Conservation (phyloP, 495 filamentous ascomycete species). For the Terfezia claveryi region DNA sequence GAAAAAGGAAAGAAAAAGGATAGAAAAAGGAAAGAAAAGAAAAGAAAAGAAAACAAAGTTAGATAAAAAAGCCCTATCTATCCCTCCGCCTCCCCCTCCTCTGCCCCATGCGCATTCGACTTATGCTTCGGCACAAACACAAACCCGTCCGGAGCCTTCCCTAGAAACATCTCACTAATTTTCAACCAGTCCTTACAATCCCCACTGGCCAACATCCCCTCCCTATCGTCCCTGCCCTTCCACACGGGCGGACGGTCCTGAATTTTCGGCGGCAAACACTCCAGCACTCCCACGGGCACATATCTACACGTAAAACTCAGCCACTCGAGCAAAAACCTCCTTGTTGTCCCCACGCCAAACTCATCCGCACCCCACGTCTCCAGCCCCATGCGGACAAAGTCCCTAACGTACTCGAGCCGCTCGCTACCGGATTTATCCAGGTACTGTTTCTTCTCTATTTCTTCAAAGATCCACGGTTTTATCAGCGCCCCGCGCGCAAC, state of each 20-base stretch:
- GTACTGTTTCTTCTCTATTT: conserved; percentile 78
- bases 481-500: conserved; percentile 74
- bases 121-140: conserved; percentile 97
- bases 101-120: conserved; percentile 40
- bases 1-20: no score
- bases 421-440: conserved; percentile 82
- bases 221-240: conserved; percentile 65
- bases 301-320: conserved; percentile 80
- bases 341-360: conserved; percentile 66
- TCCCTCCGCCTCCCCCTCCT: conserved; percentile 34
- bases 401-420: conserved; percentile 63
- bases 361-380: conserved; percentile 91
- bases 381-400: conserved; percentile 72
- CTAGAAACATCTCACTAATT: conserved; percentile 96
- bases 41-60: no score
- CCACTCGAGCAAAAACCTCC: conserved; percentile 85
- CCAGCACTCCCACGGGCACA: conserved; percentile 70
- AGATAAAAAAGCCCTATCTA: conserved; percentile 10
- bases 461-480: conserved; percentile 96
- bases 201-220: conserved; percentile 67
- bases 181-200: conserved; percentile 97
- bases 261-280: conserved; percentile 62
- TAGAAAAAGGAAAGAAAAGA: no score
- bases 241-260: conserved; percentile 74
- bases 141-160: conserved; percentile 72